Percentiles rank a stretch among this genome's conserved stretches.
Evolutionary conservation across 2,329 filamentous ascomycete species (phyloP).

Genomic region (Sporothrix pallida): DNA sequence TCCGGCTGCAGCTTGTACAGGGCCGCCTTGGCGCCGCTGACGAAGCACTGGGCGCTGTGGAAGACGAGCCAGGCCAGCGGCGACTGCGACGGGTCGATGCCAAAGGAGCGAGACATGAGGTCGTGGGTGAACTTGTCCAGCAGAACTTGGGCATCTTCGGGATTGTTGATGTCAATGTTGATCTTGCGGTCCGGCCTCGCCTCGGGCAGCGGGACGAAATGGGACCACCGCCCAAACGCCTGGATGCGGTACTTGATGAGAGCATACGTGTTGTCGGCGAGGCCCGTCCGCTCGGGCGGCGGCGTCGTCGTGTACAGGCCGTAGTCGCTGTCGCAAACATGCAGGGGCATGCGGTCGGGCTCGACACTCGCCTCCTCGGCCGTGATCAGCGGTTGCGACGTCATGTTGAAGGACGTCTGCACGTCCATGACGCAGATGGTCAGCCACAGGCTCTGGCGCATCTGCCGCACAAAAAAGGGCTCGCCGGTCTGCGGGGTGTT

Average conservation of each 20-base stretch:
- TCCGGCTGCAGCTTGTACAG: not conserved
- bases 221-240: constrained; percentile 38
- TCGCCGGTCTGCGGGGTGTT: not conserved
- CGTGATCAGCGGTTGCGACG: constrained; percentile 39
- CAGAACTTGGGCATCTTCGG: not conserved
- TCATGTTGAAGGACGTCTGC: constrained; percentile 37
- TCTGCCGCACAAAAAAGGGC: constrained; percentile 40
- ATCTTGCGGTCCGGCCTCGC: not conserved
- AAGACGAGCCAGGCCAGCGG: constrained; percentile 44
- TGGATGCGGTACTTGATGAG: constrained; percentile 42
- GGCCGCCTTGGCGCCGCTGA: not conserved
- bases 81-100: constrained; percentile 43
- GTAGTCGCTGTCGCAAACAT: constrained; percentile 36
- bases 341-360: constrained; percentile 36
- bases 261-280: constrained; percentile 44
- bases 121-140: not conserved
- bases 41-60: constrained; percentile 40
- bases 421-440: constrained; percentile 41
- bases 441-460: constrained; percentile 39
- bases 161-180: not conserved
- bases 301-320: constrained; percentile 34
- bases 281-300: constrained; percentile 37
- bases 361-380: constrained; percentile 31
- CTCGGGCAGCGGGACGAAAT: constrained; percentile 26
- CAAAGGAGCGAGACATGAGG: not conserved